phyloP scores from a whole-genome alignment of 495 filamentous ascomycete species.

The Penicillium pulvis region DNA sequence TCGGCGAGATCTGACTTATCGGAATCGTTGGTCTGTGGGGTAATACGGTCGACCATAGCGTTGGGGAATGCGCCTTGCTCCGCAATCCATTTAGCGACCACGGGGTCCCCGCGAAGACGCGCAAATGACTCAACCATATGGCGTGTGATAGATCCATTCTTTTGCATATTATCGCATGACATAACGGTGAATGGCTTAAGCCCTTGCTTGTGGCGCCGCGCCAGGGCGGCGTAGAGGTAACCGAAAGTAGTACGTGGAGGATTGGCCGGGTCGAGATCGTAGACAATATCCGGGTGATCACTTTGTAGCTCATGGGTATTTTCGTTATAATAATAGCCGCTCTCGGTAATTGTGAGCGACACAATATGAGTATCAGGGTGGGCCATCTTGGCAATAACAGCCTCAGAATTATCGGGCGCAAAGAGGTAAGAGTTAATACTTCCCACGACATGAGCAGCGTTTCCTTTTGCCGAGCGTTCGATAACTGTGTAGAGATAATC shows the following conservation, averaged over 20 bases:
- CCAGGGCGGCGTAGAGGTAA: slow-evolving; percentile 50
- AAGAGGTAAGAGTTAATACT: slow-evolving; percentile 53
- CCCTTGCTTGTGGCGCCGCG: slow-evolving; percentile 40
- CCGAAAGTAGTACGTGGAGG: slow-evolving; percentile 48
- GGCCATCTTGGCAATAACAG: slow-evolving; percentile 52
- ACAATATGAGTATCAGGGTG: slow-evolving; percentile 53
- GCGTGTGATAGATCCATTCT: slow-evolving; percentile 52
- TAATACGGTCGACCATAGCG: slow-evolving; percentile 55
- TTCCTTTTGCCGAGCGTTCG: slow-evolving; percentile 49
- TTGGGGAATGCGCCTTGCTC: slow-evolving; percentile 49
- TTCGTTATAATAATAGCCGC: slow-evolving; percentile 55
- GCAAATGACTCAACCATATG: slow-evolving; percentile 52
- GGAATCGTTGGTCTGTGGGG: slow-evolving; percentile 42
- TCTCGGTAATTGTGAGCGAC: slow-evolving; percentile 54
- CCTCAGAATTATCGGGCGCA: slow-evolving; percentile 48
- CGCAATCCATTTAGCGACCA: slow-evolving; percentile 46
- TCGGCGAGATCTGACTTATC: slow-evolving; percentile 43
- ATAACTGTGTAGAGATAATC: slow-evolving; percentile 52
- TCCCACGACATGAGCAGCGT: slow-evolving; percentile 45
- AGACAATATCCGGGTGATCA: slow-evolving; percentile 48
- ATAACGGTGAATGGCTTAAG: slow-evolving; percentile 52
- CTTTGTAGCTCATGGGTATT: slow-evolving; percentile 51
- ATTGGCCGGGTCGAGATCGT: slow-evolving; percentile 42
- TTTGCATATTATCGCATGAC: slow-evolving; percentile 56
- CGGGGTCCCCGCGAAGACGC: slow-evolving; percentile 36